phyloP scores from a whole-genome alignment of 176 grass and related monocot species.

The Cymbopogon citratus region DNA sequence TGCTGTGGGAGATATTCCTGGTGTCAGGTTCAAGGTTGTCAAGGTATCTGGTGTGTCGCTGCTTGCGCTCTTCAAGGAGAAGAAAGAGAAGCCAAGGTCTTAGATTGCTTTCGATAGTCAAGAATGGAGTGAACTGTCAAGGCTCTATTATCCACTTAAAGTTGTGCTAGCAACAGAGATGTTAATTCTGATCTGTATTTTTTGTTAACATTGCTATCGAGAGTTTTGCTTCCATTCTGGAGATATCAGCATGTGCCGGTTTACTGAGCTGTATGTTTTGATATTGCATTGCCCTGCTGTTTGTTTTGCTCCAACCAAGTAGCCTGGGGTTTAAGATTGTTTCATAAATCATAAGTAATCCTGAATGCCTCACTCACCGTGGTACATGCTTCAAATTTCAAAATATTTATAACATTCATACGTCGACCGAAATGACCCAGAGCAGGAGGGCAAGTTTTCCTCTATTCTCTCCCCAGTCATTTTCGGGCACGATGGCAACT shows the following conservation, averaged over 20 bases:
- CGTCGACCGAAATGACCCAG: background rate
- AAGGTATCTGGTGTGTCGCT: no score
- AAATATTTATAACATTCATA: background rate
- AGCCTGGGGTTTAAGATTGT: background rate
- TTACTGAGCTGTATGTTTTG: background rate
- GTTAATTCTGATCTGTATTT: slow-evolving; percentile 22
- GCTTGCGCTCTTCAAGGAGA: no score
- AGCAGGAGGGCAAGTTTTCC: background rate
- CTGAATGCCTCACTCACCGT: background rate
- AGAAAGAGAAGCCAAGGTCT: no score
- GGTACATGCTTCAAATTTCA: background rate
- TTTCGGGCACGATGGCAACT: background rate
- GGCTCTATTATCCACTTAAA: background rate
- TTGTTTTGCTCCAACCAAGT: background rate
- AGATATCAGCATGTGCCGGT: background rate
- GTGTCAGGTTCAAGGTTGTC: no score
- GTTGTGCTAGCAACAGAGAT: slow-evolving; percentile 8
- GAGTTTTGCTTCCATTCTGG: slow-evolving; percentile 18
- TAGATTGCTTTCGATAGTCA: background rate
- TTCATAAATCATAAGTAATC: background rate
- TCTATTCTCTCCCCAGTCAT: background rate
- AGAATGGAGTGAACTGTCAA: slow-evolving; percentile 14
- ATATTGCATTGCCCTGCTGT: background rate
- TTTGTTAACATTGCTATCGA: slow-evolving; percentile 17
- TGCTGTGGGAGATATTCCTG: no score